These are phyloP conservation scores for Alternaria incomplexa DNA, from an alignment of 2,329 filamentous ascomycete species.

Conservation along the genomic window DNA sequence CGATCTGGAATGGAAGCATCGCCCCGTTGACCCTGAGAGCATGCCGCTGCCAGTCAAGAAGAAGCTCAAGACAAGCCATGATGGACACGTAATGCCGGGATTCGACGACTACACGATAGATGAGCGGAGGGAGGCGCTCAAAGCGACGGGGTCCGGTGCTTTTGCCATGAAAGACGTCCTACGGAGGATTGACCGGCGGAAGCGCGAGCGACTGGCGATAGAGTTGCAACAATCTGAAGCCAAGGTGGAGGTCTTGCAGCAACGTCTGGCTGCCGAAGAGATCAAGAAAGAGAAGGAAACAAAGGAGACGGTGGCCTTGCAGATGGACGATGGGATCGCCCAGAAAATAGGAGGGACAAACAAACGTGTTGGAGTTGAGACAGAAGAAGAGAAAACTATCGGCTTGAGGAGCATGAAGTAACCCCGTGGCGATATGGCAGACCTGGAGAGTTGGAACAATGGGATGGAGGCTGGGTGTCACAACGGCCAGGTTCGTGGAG, in stretches of 20 bases:
- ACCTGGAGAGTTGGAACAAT: neutral
- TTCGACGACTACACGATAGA: neutral
- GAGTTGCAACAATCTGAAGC: neutral
- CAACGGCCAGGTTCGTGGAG: neutral
- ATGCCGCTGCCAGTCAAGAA: neutral
- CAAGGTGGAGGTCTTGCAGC: neutral
- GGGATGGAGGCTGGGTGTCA: neutral
- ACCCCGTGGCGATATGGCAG: neutral
- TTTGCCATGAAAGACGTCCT: neutral
- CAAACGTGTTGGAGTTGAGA: neutral
- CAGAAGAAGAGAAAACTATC: neutral
- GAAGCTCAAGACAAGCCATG: neutral
- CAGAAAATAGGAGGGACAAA: neutral
- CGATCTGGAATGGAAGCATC: neutral
- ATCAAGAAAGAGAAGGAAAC: neutral
- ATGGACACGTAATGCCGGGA: neutral
- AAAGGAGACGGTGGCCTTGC: neutral
- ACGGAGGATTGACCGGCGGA: neutral
- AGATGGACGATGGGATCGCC: neutral
- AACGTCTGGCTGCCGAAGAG: neutral
- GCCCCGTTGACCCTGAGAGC: rapidly evolving
- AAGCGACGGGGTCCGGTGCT: neutral
- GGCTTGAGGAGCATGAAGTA: neutral
- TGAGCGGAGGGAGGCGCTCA: neutral
- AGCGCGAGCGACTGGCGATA: neutral